phyloP scores from a whole-genome alignment of 305 asterid genomes.

The Solanum chacoense region DNA sequence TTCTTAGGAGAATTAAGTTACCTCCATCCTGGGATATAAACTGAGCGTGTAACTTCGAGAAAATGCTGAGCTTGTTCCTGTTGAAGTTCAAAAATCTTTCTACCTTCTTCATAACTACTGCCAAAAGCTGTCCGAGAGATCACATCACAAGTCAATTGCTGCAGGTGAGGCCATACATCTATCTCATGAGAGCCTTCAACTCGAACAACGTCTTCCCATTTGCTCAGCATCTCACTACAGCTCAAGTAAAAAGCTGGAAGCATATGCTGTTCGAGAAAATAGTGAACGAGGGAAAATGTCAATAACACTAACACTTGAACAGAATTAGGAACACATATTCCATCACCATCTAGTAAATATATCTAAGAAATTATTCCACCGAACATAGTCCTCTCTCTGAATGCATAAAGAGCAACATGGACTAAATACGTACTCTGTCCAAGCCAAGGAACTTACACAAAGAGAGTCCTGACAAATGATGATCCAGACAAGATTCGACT shows the following conservation, averaged over 20 bases:
- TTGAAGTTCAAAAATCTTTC: constrained; percentile 17
- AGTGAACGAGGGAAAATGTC: not conserved
- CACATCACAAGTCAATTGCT: constrained; percentile 4
- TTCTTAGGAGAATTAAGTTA: not conserved
- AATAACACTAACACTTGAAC: not conserved
- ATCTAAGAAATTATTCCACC: not conserved
- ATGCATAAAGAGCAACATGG: not conserved
- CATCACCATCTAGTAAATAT: not conserved
- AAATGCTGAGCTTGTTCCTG: constrained; percentile 9
- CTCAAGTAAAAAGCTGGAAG: constrained; percentile 15
- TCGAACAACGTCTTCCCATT: not conserved
- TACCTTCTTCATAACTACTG: constrained; percentile 17
- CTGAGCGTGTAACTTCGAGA: not conserved
- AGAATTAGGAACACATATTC: not conserved
- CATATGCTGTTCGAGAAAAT: constrained; percentile 8
- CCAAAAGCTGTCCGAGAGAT: constrained; percentile 9
- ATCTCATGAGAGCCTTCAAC: constrained; percentile 1
- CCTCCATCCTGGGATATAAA: constrained; percentile 20
- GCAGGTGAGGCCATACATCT: constrained; percentile 9
- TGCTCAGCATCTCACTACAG: constrained; percentile 8
- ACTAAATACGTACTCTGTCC: not conserved
- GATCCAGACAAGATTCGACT: not conserved
- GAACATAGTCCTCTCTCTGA: not conserved
- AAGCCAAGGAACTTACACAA: not conserved
- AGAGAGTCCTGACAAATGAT: not conserved